phyloP scores from a whole-genome alignment of 805 yeast species.

The Nakazawaea ishiwadae region DNA sequence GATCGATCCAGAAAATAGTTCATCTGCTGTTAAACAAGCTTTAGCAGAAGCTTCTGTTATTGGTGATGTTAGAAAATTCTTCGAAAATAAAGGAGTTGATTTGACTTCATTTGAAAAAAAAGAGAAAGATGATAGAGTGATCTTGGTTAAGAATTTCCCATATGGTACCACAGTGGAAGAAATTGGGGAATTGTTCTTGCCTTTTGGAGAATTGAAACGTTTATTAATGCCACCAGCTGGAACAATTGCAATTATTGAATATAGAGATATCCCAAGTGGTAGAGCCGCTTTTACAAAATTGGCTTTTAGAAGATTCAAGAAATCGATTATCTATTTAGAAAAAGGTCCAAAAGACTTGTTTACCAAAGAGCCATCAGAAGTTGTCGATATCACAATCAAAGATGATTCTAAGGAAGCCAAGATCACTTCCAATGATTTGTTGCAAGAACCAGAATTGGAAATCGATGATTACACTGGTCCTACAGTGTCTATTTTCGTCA shows the following conservation, averaged over 20 bases:
- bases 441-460: slow-evolving; percentile 30
- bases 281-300: slow-evolving; percentile 86
- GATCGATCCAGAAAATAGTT: slow-evolving; percentile 81
- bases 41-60: slow-evolving; percentile 95
- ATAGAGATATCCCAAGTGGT: slow-evolving; percentile 75
- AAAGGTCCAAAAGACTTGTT: slow-evolving; percentile 89
- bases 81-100: slow-evolving; percentile 83
- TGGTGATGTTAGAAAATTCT: slow-evolving; percentile 83
- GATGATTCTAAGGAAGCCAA: slow-evolving; percentile 37
- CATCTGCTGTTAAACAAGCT: slow-evolving; percentile 93
- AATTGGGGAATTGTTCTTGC: slow-evolving; percentile 73
- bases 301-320: slow-evolving; percentile 83
- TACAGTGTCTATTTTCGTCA: slow-evolving; percentile 84
- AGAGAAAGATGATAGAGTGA: slow-evolving; percentile 75
- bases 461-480: slow-evolving; percentile 59
- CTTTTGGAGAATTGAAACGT: slow-evolving; percentile 75
- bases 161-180: slow-evolving; percentile 80
- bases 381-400: slow-evolving; percentile 27
- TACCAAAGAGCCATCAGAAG: slow-evolving; percentile 46
- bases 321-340: slow-evolving; percentile 82
- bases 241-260: slow-evolving; percentile 91
- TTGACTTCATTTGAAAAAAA: slow-evolving; percentile 59
- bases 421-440: slow-evolving; percentile 37
- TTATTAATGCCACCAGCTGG: slow-evolving; percentile 95
- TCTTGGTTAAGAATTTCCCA: slow-evolving; percentile 87